Evolutionary conservation across 2,329 filamentous ascomycete genomes (phyloP).

Genomic region (Fusarium irregulare): DNA sequence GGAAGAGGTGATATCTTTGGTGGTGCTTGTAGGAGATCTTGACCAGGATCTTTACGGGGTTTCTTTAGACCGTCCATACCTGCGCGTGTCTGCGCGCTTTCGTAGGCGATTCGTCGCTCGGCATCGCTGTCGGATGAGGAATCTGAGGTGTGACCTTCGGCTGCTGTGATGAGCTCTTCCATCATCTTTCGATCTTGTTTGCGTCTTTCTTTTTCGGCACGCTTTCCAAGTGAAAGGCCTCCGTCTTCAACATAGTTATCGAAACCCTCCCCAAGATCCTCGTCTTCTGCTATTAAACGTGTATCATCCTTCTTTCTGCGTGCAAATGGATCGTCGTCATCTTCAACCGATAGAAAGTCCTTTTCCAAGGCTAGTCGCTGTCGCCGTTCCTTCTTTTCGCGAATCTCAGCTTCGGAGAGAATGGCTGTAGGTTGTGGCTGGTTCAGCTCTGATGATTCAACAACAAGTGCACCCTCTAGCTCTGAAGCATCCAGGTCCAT

Average conservation of each 20-base stretch:
- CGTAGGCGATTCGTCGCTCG: slow-evolving; percentile 83
- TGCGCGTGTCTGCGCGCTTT: slow-evolving; percentile 84
- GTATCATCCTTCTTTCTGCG: slow-evolving; percentile 74
- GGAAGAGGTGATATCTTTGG: slow-evolving; percentile 83
- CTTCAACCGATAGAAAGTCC: slow-evolving; percentile 73
- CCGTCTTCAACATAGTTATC: slow-evolving; percentile 92
- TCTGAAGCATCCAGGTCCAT: slow-evolving; percentile 70
- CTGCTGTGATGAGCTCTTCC: slow-evolving; percentile 82
- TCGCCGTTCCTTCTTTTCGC: slow-evolving; percentile 89
- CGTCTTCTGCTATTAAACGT: slow-evolving; percentile 84
- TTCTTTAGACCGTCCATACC: slow-evolving; percentile 81
- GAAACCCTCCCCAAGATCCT: slow-evolving; percentile 92
- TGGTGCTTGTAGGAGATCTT: slow-evolving; percentile 66
- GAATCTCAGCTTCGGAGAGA: slow-evolving; percentile 85
- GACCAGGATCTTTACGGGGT: slow-evolving; percentile 51
- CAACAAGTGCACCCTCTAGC: slow-evolving; percentile 72
- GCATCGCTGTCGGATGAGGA: slow-evolving; percentile 77
- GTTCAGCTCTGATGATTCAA: slow-evolving; percentile 58
- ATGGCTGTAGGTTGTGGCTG: slow-evolving; percentile 63
- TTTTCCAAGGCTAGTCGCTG: slow-evolving; percentile 79
- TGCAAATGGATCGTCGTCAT: slow-evolving; percentile 59
- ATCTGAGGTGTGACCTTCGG: slow-evolving; percentile 73
- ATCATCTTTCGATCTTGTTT: slow-evolving; percentile 79
- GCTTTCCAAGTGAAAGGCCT: slow-evolving; percentile 79
- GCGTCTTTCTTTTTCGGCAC: slow-evolving; percentile 79